phyloP scores from a whole-genome alignment of 495 filamentous ascomycete species.

The Neurospora sp. region DNA sequence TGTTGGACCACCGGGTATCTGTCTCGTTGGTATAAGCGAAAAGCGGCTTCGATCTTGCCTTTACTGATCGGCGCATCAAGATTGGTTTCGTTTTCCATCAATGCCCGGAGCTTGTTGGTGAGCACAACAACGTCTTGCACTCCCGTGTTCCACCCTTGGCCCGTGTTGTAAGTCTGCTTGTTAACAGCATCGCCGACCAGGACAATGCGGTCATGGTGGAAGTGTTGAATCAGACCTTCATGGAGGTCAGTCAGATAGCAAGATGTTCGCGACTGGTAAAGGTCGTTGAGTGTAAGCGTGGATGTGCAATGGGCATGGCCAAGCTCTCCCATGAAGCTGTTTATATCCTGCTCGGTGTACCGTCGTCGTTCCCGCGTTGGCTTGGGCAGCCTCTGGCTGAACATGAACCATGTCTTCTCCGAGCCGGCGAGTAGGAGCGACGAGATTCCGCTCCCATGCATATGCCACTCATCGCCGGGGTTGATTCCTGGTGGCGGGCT shows the following conservation, averaged over 20 bases:
- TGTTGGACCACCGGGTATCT: neutral
- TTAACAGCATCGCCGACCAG: conserved; percentile 34
- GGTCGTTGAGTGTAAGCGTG: conserved; percentile 20
- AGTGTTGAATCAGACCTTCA: conserved; percentile 29
- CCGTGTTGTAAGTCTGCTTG: conserved; percentile 29
- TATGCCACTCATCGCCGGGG: conserved; percentile 1
- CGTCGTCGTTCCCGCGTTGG: conserved; percentile 15
- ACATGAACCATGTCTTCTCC: conserved; percentile 23
- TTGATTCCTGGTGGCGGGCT: neutral
- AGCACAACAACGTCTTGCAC: conserved; percentile 28
- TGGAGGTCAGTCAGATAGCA: conserved; percentile 17
- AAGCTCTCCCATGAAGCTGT: conserved; percentile 18
- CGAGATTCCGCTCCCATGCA: conserved; percentile 17
- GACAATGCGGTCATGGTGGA: conserved; percentile 25
- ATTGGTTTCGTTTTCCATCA: neutral
- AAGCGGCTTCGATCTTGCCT: neutral
- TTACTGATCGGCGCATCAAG: neutral
- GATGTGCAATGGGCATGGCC: conserved; percentile 16
- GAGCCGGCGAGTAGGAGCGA: conserved; percentile 16
- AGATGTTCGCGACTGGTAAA: conserved; percentile 15
- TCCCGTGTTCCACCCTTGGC: conserved; percentile 25
- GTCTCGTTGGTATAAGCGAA: neutral
- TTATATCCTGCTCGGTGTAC: conserved; percentile 24
- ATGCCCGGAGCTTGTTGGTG: conserved; percentile 14
- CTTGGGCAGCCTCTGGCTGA: conserved; percentile 22